phyloP scores from a whole-genome alignment of 164 flowering plant species.

The Vitis rotundifolia region DNA sequence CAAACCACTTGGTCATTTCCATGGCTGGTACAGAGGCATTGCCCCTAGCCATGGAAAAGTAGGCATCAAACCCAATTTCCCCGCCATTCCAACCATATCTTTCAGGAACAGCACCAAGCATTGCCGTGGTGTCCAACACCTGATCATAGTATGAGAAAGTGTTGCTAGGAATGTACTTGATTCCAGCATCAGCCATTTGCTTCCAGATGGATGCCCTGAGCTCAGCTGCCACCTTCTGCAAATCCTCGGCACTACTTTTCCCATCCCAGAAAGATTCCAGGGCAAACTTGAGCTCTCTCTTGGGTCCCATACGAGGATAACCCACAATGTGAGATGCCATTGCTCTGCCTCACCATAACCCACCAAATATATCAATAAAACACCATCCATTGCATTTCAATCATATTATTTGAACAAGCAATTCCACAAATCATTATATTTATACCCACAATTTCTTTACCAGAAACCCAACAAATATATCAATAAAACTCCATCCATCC shows the following conservation, averaged over 20 bases:
- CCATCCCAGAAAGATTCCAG: slow-evolving; percentile 92
- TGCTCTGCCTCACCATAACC: slow-evolving; percentile 31
- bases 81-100: slow-evolving; percentile 78
- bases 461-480: too few relatives aligned
- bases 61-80: slow-evolving; percentile 74
- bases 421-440: too few relatives aligned
- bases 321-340: slow-evolving; percentile 93
- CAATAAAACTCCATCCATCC: too few relatives aligned
- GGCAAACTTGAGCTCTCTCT: slow-evolving; percentile 91
- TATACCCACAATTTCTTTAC: too few relatives aligned
- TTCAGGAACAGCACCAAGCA: slow-evolving; percentile 81
- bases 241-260: slow-evolving; percentile 69
- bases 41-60: slow-evolving; percentile 92
- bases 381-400: not conserved
- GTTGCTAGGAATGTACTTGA: slow-evolving; percentile 85
- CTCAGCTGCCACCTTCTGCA: slow-evolving; percentile 71
- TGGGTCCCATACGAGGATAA: slow-evolving; percentile 89
- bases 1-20: slow-evolving; percentile 98
- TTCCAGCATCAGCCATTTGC: slow-evolving; percentile 78
- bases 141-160: slow-evolving; percentile 84
- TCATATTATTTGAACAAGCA: too few relatives aligned
- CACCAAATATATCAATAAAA: not conserved
- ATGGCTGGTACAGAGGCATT: slow-evolving; percentile 86
- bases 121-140: slow-evolving; percentile 76
- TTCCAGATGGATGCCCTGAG: slow-evolving; percentile 79